Evolutionary conservation across 2,329 filamentous ascomycete genomes (phyloP).

Genomic region (Pyrenochaeta sp.): DNA sequence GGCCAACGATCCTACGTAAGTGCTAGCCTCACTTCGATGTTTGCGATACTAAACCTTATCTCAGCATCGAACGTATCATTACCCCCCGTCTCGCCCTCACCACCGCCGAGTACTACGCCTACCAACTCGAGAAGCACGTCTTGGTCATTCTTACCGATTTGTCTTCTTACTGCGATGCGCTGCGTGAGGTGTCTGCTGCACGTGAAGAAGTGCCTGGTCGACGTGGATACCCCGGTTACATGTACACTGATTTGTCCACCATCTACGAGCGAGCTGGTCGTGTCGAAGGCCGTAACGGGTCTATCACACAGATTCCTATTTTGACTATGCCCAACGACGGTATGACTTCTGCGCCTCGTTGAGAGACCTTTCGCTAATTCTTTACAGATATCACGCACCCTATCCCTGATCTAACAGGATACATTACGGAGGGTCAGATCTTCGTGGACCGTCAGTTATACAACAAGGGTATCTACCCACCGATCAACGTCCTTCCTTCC

Average conservation of each 20-base stretch:
- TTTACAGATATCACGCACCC: constrained; percentile 91
- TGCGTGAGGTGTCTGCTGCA: constrained; percentile 97
- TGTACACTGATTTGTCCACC: constrained; percentile 99
- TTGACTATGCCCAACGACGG: constrained; percentile 99
- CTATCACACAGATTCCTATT: constrained; percentile 98
- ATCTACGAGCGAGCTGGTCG: constrained; percentile 99
- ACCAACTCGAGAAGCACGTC: constrained; percentile 99
- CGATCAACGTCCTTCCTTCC: constrained; percentile 97
- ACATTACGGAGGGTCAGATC: constrained; percentile 99
- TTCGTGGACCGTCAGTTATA: constrained; percentile 91
- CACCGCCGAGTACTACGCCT: constrained; percentile 99
- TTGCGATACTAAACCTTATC: no score
- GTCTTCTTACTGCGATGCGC: constrained; percentile 96
- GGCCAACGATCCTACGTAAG: constrained; percentile 97
- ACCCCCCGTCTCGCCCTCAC: constrained; percentile 97
- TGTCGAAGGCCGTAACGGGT: constrained; percentile 95
- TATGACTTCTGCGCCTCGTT: constrained; percentile 40
- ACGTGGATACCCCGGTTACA: constrained; percentile 99
- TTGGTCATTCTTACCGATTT: constrained; percentile 98
- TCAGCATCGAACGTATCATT: constrained; percentile 98
- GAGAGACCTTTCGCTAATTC: constrained; percentile 16
- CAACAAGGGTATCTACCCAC: constrained; percentile 98
- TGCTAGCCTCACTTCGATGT: no score
- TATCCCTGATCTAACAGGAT: constrained; percentile 97
- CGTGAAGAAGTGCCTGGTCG: constrained; percentile 98